Conservation (phyloP, 2,329 filamentous ascomycete genomes). For the Metarhizium rileyi region DNA sequence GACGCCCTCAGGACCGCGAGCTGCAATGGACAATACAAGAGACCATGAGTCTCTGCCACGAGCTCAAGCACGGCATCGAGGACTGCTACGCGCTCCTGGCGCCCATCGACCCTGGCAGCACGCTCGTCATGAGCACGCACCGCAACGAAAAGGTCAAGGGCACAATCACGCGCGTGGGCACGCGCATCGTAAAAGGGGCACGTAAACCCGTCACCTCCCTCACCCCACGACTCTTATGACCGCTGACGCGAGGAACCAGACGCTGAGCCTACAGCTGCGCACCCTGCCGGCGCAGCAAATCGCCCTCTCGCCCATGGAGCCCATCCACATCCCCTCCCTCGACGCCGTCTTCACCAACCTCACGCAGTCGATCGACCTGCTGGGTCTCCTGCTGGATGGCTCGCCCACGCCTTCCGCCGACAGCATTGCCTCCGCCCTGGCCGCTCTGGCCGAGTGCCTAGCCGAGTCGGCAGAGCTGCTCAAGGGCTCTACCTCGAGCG, state of each 20-base stretch:
- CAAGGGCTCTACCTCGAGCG: conserved; percentile 39
- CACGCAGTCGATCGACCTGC: conserved; percentile 73
- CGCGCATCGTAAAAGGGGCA: conserved; percentile 85
- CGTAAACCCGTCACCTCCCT: conserved; percentile 25
- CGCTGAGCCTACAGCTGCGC: conserved; percentile 66
- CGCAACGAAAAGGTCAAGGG: conserved; percentile 88
- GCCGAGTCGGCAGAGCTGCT: conserved; percentile 44
- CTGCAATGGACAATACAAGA: conserved; percentile 45
- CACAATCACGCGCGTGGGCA: conserved; percentile 80
- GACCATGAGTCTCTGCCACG: conserved; percentile 36
- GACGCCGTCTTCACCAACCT: conserved; percentile 65
- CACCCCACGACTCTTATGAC: conserved; percentile 6
- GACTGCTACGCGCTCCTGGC: conserved; percentile 84
- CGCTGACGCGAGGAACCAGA: conserved; percentile 32
- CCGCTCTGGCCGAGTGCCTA: conserved; percentile 45
- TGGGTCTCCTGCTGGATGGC: conserved; percentile 62
- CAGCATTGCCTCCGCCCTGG: conserved; percentile 46
- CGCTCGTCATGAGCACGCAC: conserved; percentile 77
- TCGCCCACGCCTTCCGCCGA: conserved; percentile 45
- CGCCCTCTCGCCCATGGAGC: conserved; percentile 35
- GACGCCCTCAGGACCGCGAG: conserved; percentile 37
- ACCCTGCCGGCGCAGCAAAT: conserved; percentile 49
- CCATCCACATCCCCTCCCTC: conserved; percentile 58
- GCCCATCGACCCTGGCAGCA: conserved; percentile 75
- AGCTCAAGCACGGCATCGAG: conserved; percentile 59